Evolutionary conservation across 331 rosid genomes (phyloP).

Genomic region (Acacia concinna): DNA sequence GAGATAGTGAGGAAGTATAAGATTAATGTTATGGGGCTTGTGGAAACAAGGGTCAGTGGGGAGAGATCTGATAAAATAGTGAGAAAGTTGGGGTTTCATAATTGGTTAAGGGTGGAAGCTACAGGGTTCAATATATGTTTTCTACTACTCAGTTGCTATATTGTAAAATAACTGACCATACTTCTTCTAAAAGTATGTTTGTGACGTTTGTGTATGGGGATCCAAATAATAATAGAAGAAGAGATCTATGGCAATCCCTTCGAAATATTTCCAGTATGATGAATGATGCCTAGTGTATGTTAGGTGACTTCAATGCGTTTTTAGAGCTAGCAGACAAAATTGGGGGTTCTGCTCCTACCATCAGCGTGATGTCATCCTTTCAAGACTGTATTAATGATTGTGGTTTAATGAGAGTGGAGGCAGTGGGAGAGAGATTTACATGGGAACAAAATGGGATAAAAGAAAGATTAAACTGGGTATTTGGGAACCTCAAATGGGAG

Average conservation of each 20-base stretch:
- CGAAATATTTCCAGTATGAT: fast-evolving
- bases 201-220: background rate
- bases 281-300: background rate
- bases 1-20: background rate
- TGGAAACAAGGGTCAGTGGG: background rate
- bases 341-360: background rate
- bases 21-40: background rate
- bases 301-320: background rate
- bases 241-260: background rate
- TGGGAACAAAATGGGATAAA: background rate
- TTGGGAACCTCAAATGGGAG: background rate
- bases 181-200: no score
- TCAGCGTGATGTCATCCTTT: background rate
- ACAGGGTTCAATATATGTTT: background rate
- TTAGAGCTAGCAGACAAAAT: background rate
- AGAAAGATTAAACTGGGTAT: background rate
- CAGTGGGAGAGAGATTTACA: background rate
- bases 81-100: background rate
- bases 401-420: background rate
- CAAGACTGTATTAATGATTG: background rate
- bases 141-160: background rate
- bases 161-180: background rate
- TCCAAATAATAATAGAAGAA: fast-evolving
- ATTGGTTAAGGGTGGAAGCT: background rate
- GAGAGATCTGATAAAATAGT: background rate